A percentile compares a stretch with the other conserved stretches of the same genome.
phyloP scores from a whole-genome alignment of 2,329 filamentous ascomycete genomes.

The Fusarium xyrophilum region DNA sequence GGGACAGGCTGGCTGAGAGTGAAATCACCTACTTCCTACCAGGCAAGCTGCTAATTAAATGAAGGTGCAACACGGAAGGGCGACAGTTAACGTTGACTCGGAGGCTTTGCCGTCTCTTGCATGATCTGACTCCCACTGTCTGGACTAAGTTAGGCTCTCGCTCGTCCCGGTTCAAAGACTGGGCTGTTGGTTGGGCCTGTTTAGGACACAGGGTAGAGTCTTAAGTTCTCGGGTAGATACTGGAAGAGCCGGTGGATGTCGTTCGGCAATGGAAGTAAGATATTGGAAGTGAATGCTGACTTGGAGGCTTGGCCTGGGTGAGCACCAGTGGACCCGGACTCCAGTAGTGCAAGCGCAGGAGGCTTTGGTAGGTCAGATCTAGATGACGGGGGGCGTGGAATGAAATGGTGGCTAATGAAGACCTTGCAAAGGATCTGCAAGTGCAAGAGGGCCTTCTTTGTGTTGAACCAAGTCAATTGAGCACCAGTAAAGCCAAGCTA shows the following conservation, averaged over 20 bases:
- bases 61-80: constrained; percentile 12
- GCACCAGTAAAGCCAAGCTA: background rate
- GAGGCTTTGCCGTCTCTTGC: constrained; percentile 35
- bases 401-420: constrained; percentile 3
- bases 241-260: background rate
- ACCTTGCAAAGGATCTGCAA: background rate
- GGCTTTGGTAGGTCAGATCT: constrained; percentile 31
- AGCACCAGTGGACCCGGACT: background rate
- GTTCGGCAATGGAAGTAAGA: constrained; percentile 12
- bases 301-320: constrained; percentile 9
- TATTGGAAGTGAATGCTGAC: constrained; percentile 3
- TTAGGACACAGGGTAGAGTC: constrained; percentile 15
- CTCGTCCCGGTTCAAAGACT: constrained; percentile 9
- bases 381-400: constrained; percentile 20
- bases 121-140: constrained; percentile 8
- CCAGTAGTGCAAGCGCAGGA: constrained; percentile 25
- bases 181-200: constrained; percentile 19
- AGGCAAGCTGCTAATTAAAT: too few relatives aligned
- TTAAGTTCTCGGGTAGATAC: background rate
- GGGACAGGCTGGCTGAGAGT: constrained; percentile 38
- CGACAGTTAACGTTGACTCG: background rate
- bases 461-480: constrained; percentile 1
- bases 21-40: too few relatives aligned
- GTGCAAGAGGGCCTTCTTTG: constrained; percentile 14
- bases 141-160: background rate